A percentile compares a stretch with the other conserved stretches of the same genome.
phyloP scores from a whole-genome alignment of 1,284 basidiomycete species.

The Rhodotorula sp. region DNA sequence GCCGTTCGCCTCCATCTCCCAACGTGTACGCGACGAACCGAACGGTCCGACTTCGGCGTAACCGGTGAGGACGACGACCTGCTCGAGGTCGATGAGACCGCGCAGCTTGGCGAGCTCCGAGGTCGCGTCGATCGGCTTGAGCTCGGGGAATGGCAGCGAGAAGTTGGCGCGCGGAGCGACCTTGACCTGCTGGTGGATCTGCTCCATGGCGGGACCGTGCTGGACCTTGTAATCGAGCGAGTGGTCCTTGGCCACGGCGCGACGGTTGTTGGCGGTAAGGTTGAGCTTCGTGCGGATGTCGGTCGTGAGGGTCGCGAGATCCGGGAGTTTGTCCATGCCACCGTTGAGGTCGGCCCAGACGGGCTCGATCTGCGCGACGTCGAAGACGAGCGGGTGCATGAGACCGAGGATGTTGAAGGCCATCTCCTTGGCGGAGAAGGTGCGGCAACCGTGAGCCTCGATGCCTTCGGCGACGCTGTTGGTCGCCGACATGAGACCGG shows the following conservation, averaged over 20 bases:
- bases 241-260: constrained; percentile 89
- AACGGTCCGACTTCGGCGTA: constrained; percentile 98
- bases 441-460: constrained; percentile 89
- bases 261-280: constrained; percentile 84
- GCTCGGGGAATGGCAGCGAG: constrained; percentile 85
- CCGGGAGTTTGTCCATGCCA: constrained; percentile 93
- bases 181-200: constrained; percentile 85
- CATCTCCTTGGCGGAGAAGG: constrained; percentile 99
- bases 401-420: constrained; percentile 96
- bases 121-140: constrained; percentile 61
- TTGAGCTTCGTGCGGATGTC: constrained; percentile 75
- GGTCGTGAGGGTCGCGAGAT: constrained; percentile 84
- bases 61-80: constrained; percentile 92
- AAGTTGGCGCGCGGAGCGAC: constrained; percentile 96
- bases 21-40: constrained; percentile 96
- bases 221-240: constrained; percentile 89
- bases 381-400: constrained; percentile 99
- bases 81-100: constrained; percentile 88
- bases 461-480: constrained; percentile 93
- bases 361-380: constrained; percentile 98
- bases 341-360: constrained; percentile 98
- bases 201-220: constrained; percentile 88
- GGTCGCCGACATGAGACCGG: constrained; percentile 94
- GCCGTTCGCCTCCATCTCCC: constrained; percentile 97
- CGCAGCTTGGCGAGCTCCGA: constrained; percentile 71